Evolutionary conservation across 495 filamentous ascomycete species (phyloP).

Genomic region (Penicillium chermesinum): DNA sequence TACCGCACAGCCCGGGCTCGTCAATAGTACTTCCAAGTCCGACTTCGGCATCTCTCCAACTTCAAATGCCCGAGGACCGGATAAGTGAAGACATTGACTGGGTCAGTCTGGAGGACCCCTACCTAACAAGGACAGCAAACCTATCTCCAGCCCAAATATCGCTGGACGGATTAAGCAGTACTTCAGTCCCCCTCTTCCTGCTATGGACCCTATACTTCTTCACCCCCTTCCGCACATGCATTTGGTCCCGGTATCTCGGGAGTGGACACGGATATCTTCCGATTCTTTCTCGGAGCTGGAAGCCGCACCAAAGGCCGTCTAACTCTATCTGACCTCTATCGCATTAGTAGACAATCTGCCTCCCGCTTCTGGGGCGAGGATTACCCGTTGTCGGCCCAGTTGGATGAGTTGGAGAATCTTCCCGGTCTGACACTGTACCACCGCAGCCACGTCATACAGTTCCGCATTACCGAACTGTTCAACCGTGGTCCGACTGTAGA

Average conservation of each 20-base stretch:
- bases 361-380: conserved; percentile 30
- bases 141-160: not conserved
- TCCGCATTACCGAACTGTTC: conserved; percentile 26
- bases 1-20: not conserved
- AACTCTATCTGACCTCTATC: conserved; percentile 23
- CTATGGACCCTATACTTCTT: conserved; percentile 34
- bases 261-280: conserved; percentile 25
- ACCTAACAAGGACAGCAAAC: too few relatives aligned
- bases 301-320: conserved; percentile 4
- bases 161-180: conserved; percentile 13
- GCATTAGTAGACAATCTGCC: conserved; percentile 29
- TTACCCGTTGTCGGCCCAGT: conserved; percentile 26
- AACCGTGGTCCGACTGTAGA: conserved; percentile 7
- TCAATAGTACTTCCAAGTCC: not conserved
- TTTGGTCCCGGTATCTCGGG: conserved; percentile 14
- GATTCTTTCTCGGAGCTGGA: conserved; percentile 22
- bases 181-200: conserved; percentile 29
- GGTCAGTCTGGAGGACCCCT: too few relatives aligned
- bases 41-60: not conserved
- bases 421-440: conserved; percentile 26
- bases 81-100: too few relatives aligned
- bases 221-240: conserved; percentile 25
- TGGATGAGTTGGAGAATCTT: conserved; percentile 34
- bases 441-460: conserved; percentile 26
- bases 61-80: too few relatives aligned